phyloP scores from a whole-genome alignment of 176 grass and related monocot species.

The Poa pratensis region DNA sequence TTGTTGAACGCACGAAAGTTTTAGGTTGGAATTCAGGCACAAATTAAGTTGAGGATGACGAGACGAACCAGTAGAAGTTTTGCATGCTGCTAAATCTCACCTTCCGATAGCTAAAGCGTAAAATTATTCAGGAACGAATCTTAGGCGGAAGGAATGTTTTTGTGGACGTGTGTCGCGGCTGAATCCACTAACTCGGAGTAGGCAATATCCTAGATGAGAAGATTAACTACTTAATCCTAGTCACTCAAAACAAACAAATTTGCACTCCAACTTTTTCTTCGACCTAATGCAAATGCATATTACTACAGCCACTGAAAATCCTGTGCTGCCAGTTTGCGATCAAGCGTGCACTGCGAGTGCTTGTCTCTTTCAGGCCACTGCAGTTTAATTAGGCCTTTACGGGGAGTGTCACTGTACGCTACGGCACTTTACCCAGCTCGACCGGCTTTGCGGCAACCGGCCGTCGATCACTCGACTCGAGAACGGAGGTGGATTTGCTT shows the following conservation, averaged over 20 bases:
- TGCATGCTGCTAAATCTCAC: not conserved
- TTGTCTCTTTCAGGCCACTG: not conserved
- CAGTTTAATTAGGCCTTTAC: not conserved
- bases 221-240: not conserved
- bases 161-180: not conserved
- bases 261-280: no score
- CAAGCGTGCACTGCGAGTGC: not conserved
- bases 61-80: not conserved
- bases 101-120: not conserved
- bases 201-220: not conserved
- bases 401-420: not conserved
- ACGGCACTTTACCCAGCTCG: not conserved
- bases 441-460: constrained; percentile 26
- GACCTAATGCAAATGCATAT: not conserved
- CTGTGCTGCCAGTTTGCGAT: not conserved
- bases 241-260: not conserved
- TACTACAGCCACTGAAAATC: not conserved
- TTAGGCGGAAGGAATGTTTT: not conserved
- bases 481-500: not conserved
- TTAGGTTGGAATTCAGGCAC: not conserved
- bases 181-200: not conserved
- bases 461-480: not conserved
- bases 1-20: not conserved
- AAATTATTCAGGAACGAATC: not conserved
- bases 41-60: not conserved